A percentile compares a stretch with the other conserved stretches of the same genome.
These are phyloP conservation scores for Aspergillus sp. DNA, from an alignment of 2,329 filamentous ascomycete genomes.

Conservation along the genomic window DNA sequence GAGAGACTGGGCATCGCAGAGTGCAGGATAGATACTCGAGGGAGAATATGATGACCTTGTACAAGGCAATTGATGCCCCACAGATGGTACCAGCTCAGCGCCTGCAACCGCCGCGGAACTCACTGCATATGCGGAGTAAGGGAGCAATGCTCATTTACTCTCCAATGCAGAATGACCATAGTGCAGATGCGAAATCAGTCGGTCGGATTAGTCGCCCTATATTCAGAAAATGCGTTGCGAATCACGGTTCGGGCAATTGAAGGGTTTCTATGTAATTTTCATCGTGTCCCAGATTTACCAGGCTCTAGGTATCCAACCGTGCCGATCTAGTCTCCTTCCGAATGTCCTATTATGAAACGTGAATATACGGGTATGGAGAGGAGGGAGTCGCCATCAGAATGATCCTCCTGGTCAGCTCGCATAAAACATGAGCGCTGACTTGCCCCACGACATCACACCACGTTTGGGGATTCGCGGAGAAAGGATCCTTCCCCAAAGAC, in stretches of 20 bases:
- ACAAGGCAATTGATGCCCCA: slow-evolving; percentile 26
- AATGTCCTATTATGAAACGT: too few species aligned
- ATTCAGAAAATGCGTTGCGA: background rate
- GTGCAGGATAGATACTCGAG: slow-evolving; percentile 21
- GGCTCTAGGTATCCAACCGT: too few species aligned
- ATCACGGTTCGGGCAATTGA: too few species aligned
- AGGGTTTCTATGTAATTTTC: too few species aligned
- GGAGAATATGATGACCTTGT: slow-evolving; percentile 21
- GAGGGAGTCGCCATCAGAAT: slow-evolving; percentile 15
- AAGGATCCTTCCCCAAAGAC: background rate
- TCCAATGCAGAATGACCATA: background rate
- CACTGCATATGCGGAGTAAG: background rate
- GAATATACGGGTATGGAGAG: too few species aligned
- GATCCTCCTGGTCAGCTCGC: slow-evolving; percentile 28
- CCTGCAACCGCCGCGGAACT: slow-evolving; percentile 13
- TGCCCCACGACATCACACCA: background rate
- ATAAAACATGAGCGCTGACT: slow-evolving; percentile 15
- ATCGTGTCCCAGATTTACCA: too few species aligned
- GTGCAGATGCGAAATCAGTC: background rate
- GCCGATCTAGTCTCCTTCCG: too few species aligned
- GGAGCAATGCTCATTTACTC: background rate
- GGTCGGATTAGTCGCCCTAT: background rate
- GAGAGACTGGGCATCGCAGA: slow-evolving; percentile 10
- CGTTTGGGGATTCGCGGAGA: background rate
- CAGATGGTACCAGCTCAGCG: slow-evolving; percentile 24